These are phyloP conservation scores for Ophiostoma perfectum DNA, from an alignment of 2,329 filamentous ascomycete genomes.

Conservation along the genomic window DNA sequence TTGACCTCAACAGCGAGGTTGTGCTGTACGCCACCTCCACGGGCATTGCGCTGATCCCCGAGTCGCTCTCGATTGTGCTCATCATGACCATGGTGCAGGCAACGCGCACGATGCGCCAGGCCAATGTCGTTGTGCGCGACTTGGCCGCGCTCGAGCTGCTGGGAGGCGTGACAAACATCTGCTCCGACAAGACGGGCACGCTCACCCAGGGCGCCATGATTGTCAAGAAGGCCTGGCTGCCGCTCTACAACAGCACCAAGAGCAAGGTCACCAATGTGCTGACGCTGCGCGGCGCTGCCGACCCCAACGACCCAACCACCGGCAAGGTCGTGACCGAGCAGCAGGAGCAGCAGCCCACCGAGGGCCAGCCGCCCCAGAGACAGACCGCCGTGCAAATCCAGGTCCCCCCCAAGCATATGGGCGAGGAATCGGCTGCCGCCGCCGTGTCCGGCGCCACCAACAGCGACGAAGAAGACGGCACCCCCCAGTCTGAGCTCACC, in stretches of 20 bases:
- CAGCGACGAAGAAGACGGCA: background rate
- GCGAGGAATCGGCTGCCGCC: background rate
- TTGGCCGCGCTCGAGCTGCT: constrained; percentile 63
- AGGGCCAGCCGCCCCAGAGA: background rate
- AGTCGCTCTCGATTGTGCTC: constrained; percentile 62
- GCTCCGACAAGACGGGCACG: constrained; percentile 69
- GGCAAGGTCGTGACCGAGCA: constrained; percentile 53
- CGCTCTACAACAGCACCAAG: constrained; percentile 32
- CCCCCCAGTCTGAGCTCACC: constrained; percentile 38
- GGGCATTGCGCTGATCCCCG: constrained; percentile 59
- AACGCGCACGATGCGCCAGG: constrained; percentile 58
- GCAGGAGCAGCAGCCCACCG: constrained; percentile 33
- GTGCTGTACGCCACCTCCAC: constrained; percentile 58
- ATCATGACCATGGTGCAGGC: constrained; percentile 67
- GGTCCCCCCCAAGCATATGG: background rate
- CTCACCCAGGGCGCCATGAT: constrained; percentile 66
- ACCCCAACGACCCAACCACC: constrained; percentile 56
- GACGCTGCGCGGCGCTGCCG: constrained; percentile 56
- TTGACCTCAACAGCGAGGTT: constrained; percentile 50
- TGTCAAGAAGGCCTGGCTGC: constrained; percentile 61
- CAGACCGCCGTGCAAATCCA: constrained; percentile 7
- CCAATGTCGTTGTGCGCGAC: constrained; percentile 62
- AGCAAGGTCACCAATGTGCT: constrained; percentile 41
- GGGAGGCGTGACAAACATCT: constrained; percentile 66
- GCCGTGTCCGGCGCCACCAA: background rate